A percentile compares a stretch with the other conserved stretches of the same genome.
Conservation (phyloP, 2,329 filamentous ascomycete genomes). For the Ceratocystiopsis sp. region DNA sequence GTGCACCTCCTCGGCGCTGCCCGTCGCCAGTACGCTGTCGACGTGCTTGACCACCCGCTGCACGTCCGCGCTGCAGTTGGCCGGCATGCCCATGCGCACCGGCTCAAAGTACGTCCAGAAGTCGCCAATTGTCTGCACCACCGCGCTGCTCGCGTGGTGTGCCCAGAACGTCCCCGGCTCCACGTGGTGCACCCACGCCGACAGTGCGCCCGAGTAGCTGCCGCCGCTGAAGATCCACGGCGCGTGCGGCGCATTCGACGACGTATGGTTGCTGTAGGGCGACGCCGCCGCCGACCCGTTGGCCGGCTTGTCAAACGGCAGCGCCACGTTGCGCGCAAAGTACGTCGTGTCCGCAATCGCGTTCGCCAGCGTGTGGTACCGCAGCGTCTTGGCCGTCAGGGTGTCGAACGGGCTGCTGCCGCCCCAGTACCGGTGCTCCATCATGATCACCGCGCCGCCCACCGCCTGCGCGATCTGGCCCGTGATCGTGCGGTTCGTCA, state of each 20-base stretch:
- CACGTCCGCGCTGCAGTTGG: slow-evolving; percentile 38
- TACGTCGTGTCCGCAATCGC: slow-evolving; percentile 23
- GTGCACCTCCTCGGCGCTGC: slow-evolving; percentile 20
- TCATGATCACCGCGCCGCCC: slow-evolving; percentile 22
- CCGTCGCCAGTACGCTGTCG: slow-evolving; percentile 26
- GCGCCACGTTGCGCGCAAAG: slow-evolving; percentile 24
- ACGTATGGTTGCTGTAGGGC: slow-evolving; percentile 17
- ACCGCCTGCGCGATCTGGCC: slow-evolving; percentile 22
- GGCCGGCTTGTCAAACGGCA: slow-evolving; percentile 29
- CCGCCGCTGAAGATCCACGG: slow-evolving; percentile 39
- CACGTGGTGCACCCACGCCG: slow-evolving; percentile 32
- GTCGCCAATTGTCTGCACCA: slow-evolving; percentile 32
- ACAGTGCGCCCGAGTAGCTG: slow-evolving; percentile 36
- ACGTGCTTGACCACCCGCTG: slow-evolving; percentile 32
- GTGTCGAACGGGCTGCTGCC: slow-evolving; percentile 19
- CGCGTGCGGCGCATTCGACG: slow-evolving; percentile 29
- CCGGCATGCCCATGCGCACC: slow-evolving; percentile 33
- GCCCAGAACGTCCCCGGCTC: slow-evolving; percentile 42
- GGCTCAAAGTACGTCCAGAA: slow-evolving; percentile 41
- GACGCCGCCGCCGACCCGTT: slow-evolving; percentile 8
- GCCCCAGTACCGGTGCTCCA: slow-evolving; percentile 28
- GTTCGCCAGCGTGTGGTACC: slow-evolving; percentile 24
- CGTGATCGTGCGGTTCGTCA: slow-evolving; percentile 26
- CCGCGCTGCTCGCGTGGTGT: slow-evolving; percentile 37
- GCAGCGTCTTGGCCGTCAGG: slow-evolving; percentile 21